Evolutionary conservation across 164 flowering plant genomes (phyloP).

Genomic region (Dillenia turbinata): DNA sequence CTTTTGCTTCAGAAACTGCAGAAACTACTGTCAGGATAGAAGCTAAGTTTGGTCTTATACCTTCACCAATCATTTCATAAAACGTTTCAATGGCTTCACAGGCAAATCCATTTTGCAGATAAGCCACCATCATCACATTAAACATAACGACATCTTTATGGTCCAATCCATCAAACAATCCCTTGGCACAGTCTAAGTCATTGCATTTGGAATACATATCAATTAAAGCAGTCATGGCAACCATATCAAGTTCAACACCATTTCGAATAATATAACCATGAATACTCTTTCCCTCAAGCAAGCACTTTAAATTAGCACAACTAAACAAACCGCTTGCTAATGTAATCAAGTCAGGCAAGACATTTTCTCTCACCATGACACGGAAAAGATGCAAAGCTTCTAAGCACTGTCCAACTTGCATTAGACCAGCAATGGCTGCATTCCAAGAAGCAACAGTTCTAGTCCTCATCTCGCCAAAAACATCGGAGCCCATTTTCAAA

Average conservation of each 20-base stretch:
- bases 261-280: constrained; percentile 45
- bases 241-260: constrained; percentile 32
- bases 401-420: constrained; percentile 26
- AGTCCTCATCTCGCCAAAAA: constrained; percentile 17
- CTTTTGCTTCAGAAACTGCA: constrained; percentile 29
- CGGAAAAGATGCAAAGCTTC: constrained; percentile 31
- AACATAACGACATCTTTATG: constrained; percentile 29
- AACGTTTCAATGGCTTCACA: constrained; percentile 28
- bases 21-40: constrained; percentile 34
- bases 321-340: constrained; percentile 38
- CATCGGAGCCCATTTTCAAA: constrained; percentile 11
- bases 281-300: constrained; percentile 41
- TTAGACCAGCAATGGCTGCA: constrained; percentile 33
- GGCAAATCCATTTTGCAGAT: constrained; percentile 23
- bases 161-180: constrained; percentile 26
- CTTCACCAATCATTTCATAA: constrained; percentile 22
- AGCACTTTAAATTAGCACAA: constrained; percentile 37
- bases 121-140: constrained; percentile 46
- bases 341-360: constrained; percentile 35
- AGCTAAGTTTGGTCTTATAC: constrained; percentile 33
- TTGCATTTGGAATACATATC: constrained; percentile 53
- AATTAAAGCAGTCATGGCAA: constrained; percentile 40
- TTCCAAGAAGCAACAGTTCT: constrained; percentile 36
- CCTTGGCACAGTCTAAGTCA: constrained; percentile 23
- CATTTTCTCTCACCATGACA: constrained; percentile 20